Evolutionary conservation across 371 early-diverging fungal species (phyloP), one percentile per base, ranked within the genome.

Genomic region (Haplosporangium sp.): DNA sequence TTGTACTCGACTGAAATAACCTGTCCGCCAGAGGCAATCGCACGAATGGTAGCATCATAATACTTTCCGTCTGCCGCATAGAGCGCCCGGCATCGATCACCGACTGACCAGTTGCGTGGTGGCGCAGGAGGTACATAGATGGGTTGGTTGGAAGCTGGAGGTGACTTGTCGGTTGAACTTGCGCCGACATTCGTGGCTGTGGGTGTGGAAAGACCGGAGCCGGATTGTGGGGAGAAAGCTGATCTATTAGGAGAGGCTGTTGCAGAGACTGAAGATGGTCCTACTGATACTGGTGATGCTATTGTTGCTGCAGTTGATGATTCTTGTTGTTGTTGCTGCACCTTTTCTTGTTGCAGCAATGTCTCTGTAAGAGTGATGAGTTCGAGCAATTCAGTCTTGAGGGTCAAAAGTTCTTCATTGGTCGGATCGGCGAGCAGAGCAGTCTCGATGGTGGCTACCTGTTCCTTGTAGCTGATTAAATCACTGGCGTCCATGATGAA

Each of bases 1-100:
- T 86, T 86, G 69, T 92, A 95, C 56, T 86, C 81, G n/a, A 93
- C 90, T 16, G 90, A 87, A 76, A 90, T 93, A 29, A 85, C 86
- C 64, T 86, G 85, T 68, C 84, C 88, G 38, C 85, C 84, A 16
- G 86, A 88, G 23, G 90, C 90, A 57, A 92, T 87, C 16, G 87
- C 88, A 20, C 90, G 83, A 68, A 95, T 86, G 8, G 83, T 86
- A 3, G 92, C 94, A 70, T 89, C 89, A 71, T 95, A 95, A 70
- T 85, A 89, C 63, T 90, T 86, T 6, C 90, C 90, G 79, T 94
- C 92, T 5, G 80, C 88, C 6, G 83, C 70, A 71, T 85, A 92
- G 62, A 90, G 86, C 9, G 94, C 94, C 59, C 89, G 82, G 45
- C 91, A 90, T 45, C 82, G 83, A 55, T 90, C 89, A 36, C 92